Evolutionary conservation across 106 monocot genomes (phyloP).

Genomic region (Chionographis japonica): DNA sequence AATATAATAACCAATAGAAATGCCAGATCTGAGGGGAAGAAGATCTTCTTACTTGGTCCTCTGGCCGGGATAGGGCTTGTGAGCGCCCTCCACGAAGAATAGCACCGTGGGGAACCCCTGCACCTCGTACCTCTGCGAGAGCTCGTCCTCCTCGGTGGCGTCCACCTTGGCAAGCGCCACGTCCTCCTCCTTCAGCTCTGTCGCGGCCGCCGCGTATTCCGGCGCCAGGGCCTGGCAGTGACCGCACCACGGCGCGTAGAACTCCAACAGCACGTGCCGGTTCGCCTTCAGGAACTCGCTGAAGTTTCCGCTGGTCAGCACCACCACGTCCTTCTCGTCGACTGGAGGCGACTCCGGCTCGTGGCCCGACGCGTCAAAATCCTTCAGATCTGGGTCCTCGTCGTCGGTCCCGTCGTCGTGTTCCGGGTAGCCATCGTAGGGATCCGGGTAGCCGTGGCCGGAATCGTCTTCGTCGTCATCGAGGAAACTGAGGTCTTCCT

Average conservation of each 20-base stretch:
- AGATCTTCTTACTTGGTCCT: conserved; percentile 45
- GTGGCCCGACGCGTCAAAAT: conserved; percentile 7
- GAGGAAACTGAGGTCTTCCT: conserved; percentile 17
- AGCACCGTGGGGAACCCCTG: conserved; percentile 90
- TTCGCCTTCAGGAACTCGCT: conserved; percentile 45
- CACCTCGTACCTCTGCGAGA: conserved; percentile 77
- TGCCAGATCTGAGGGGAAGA: conserved; percentile 3
- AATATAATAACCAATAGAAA: conserved; percentile 2
- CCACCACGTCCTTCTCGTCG: conserved; percentile 86
- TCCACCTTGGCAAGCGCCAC: conserved; percentile 89
- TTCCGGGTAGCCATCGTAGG: not conserved
- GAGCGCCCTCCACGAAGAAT: conserved; percentile 85
- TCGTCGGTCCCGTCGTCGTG: not conserved
- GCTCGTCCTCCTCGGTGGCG: conserved; percentile 85
- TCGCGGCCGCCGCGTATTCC: conserved; percentile 90
- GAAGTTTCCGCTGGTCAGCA: conserved; percentile 74
- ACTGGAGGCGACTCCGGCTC: conserved; percentile 14
- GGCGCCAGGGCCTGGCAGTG: conserved; percentile 87
- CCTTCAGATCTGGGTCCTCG: conserved; percentile 23
- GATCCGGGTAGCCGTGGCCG: conserved; percentile 3
- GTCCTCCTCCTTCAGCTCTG: conserved; percentile 50
- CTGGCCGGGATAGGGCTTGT: conserved; percentile 49
- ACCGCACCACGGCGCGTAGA: conserved; percentile 99
- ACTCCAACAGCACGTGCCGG: conserved; percentile 89
- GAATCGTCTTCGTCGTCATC: not conserved